These are phyloP conservation scores for Beauveria brongniartii DNA, from an alignment of 2,329 filamentous ascomycete genomes.

Conservation along the genomic window DNA sequence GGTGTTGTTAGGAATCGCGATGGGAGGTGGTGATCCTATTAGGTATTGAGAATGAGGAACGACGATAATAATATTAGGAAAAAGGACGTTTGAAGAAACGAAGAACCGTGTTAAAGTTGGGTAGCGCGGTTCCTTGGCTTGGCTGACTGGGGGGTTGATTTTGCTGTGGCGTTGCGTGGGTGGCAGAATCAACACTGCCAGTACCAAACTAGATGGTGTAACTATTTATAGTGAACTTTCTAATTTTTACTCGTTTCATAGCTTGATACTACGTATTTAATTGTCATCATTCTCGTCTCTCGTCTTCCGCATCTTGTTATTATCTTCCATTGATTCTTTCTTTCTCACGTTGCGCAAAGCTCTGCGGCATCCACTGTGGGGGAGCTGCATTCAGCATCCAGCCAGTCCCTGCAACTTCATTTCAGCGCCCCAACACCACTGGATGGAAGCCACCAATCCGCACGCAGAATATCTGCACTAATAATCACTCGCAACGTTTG, in stretches of 20 bases:
- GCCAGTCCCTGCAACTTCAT: not conserved
- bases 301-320: not conserved
- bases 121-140: not conserved
- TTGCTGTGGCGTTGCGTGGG: not conserved
- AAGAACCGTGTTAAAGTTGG: not conserved
- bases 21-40: not conserved
- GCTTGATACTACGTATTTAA: too few species aligned
- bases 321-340: not conserved
- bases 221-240: too few species aligned
- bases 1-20: not conserved
- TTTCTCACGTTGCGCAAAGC: not conserved
- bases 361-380: not conserved
- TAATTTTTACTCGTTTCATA: not conserved
- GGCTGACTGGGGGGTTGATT: not conserved
- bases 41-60: not conserved
- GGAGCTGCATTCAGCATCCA: not conserved
- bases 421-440: not conserved
- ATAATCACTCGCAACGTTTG: not conserved
- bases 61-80: not conserved
- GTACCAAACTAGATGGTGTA: not conserved
- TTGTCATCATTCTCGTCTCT: not conserved
- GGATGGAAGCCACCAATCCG: not conserved
- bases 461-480: not conserved
- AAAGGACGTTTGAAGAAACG: not conserved
- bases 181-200: not conserved